Percentiles rank a stretch among this genome's conserved stretches.
phyloP scores from a whole-genome alignment of 108 stramenopile genomes.

The Phaeodactylum tricornutum region DNA sequence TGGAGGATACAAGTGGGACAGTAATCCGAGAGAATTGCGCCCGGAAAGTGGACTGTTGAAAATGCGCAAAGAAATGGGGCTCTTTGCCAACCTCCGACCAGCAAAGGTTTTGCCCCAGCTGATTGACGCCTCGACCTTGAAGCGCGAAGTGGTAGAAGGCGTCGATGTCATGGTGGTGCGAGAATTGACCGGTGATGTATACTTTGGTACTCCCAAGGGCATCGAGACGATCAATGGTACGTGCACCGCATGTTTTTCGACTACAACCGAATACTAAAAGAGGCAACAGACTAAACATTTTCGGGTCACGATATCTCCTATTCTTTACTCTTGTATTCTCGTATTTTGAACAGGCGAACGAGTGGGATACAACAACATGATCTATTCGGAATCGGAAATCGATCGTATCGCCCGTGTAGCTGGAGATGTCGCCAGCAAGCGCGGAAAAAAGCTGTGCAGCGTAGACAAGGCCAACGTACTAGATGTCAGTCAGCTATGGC shows the following conservation, averaged over 20 bases:
- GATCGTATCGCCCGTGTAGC: constrained; percentile 86
- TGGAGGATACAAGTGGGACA: constrained; percentile 98
- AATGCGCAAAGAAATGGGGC: constrained; percentile 93
- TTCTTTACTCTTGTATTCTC: constrained; percentile 4
- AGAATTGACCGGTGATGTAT: constrained; percentile 98
- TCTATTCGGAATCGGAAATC: constrained; percentile 94
- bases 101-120: constrained; percentile 93
- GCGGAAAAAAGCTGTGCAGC: constrained; percentile 85
- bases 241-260: constrained; percentile 7
- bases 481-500: constrained; percentile 96
- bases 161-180: constrained; percentile 98
- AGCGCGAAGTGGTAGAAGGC: constrained; percentile 92
- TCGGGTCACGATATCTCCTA: constrained; percentile 4
- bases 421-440: constrained; percentile 91
- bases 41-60: constrained; percentile 94
- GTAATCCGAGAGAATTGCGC: constrained; percentile 87
- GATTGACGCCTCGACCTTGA: constrained; percentile 92
- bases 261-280: background rate
- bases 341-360: constrained; percentile 31
- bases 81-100: constrained; percentile 95
- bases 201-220: constrained; percentile 97
- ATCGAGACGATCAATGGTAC: constrained; percentile 81
- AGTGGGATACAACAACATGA: constrained; percentile 98
- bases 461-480: constrained; percentile 99
- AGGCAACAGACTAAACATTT: background rate